Evolutionary conservation across 2,329 filamentous ascomycete species (phyloP).

Genomic region (Trichoderma harzianum): DNA sequence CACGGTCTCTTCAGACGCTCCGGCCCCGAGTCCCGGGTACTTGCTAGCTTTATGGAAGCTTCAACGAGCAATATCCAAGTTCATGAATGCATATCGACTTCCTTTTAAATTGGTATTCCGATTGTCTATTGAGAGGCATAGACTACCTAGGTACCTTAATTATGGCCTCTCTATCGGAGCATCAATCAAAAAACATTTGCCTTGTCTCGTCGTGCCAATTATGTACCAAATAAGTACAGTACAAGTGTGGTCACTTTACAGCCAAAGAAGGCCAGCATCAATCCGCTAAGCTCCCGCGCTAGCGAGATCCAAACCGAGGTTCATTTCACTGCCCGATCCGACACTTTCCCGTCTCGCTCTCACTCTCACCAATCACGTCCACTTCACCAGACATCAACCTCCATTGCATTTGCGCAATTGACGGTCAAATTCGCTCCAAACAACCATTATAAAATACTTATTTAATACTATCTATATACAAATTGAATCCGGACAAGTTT

Average conservation of each 20-base stretch:
- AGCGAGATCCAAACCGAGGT: neutral
- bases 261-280: neutral
- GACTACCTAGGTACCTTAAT: too few relatives aligned
- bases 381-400: neutral
- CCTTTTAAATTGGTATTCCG: too few relatives aligned
- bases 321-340: neutral
- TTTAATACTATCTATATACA: too few relatives aligned
- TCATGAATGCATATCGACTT: too few relatives aligned
- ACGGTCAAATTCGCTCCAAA: neutral
- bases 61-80: neutral
- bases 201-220: neutral
- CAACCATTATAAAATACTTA: fast-evolving
- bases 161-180: too few relatives aligned
- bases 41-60: neutral
- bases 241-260: neutral
- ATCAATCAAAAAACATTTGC: neutral
- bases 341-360: neutral
- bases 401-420: neutral
- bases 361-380: neutral
- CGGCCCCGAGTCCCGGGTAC: neutral
- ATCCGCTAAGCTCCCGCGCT: neutral
- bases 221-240: neutral
- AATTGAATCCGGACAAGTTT: neutral
- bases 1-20: neutral
- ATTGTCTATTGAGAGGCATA: too few relatives aligned